A percentile compares a stretch with the other conserved stretches of the same genome.
Conservation (phyloP, 345 rosid genomes). For the Hypericum perforatum region DNA sequence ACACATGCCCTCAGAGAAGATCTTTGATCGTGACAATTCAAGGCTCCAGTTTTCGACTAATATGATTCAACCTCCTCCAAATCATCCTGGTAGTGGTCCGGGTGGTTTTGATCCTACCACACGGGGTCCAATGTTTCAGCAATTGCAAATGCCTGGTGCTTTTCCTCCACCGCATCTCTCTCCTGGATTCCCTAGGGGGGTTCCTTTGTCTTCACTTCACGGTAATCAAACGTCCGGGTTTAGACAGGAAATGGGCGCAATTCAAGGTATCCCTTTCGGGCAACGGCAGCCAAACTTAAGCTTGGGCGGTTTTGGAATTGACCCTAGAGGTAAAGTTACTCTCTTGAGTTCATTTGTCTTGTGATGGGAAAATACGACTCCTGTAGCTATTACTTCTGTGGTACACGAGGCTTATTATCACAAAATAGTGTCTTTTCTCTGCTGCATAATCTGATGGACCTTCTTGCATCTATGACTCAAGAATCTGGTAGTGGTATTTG, state of each 20-base stretch:
- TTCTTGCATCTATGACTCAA: no score
- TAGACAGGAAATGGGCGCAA: slow-evolving; percentile 41
- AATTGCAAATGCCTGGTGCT: slow-evolving; percentile 55
- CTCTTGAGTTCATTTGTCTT: background rate
- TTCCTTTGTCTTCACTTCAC: slow-evolving; percentile 33
- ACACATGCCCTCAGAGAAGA: slow-evolving; percentile 43
- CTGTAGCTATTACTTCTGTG: background rate
- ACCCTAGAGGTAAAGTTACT: slow-evolving; percentile 27
- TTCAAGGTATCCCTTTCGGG: slow-evolving; percentile 56
- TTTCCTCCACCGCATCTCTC: slow-evolving; percentile 46
- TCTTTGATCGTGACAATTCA: slow-evolving; percentile 41
- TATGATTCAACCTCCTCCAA: slow-evolving; percentile 57
- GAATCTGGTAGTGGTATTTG: no score
- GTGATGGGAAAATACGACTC: background rate
- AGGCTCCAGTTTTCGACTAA: slow-evolving; percentile 47
- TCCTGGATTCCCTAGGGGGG: slow-evolving; percentile 49
- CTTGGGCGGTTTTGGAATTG: slow-evolving; percentile 37
- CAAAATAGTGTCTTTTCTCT: no score
- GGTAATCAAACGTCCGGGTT: slow-evolving; percentile 48
- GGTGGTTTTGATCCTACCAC: slow-evolving; percentile 54
- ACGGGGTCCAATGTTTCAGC: slow-evolving; percentile 49
- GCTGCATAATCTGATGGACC: no score
- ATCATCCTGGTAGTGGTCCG: slow-evolving; percentile 35
- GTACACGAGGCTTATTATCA: no score
- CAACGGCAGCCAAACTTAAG: slow-evolving; percentile 37